Evolutionary conservation across 306 rosid species (phyloP).

Genomic region (Parietaria judaica): DNA sequence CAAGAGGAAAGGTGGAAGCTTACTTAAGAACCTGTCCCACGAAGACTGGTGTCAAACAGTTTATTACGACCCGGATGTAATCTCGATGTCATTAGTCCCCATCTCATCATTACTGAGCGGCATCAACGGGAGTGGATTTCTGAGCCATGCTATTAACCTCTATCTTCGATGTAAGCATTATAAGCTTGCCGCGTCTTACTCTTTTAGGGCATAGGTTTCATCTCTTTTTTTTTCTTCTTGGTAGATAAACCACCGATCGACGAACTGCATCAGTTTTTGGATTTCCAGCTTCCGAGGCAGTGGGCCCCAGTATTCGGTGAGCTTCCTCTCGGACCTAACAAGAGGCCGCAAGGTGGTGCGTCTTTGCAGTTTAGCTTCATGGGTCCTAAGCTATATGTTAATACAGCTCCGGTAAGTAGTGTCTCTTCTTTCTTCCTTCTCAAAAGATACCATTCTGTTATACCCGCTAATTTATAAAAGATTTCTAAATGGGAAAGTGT

Average conservation of each 20-base stretch:
- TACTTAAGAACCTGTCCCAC: slow-evolving; percentile 38
- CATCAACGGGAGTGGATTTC: slow-evolving; percentile 79
- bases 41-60: slow-evolving; percentile 76
- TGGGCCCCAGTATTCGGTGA: slow-evolving; percentile 88
- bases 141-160: slow-evolving; percentile 83
- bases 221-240: background rate
- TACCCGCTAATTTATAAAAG: too few species aligned
- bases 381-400: slow-evolving; percentile 89
- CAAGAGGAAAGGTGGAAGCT: slow-evolving; percentile 78
- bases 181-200: background rate
- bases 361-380: slow-evolving; percentile 76
- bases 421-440: slow-evolving; percentile 9
- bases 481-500: too few species aligned
- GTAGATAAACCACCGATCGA: slow-evolving; percentile 63
- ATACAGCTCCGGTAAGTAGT: slow-evolving; percentile 53
- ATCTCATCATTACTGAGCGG: slow-evolving; percentile 75
- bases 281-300: slow-evolving; percentile 75
- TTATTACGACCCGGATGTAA: slow-evolving; percentile 56
- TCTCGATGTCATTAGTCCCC: slow-evolving; percentile 81
- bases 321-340: slow-evolving; percentile 76
- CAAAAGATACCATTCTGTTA: background rate
- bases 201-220: background rate
- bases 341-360: slow-evolving; percentile 45
- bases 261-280: slow-evolving; percentile 73
- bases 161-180: slow-evolving; percentile 74